Percentiles rank a stretch among this genome's conserved stretches.
phyloP scores from a whole-genome alignment of 345 rosid genomes.

The Lepidium sativum region DNA sequence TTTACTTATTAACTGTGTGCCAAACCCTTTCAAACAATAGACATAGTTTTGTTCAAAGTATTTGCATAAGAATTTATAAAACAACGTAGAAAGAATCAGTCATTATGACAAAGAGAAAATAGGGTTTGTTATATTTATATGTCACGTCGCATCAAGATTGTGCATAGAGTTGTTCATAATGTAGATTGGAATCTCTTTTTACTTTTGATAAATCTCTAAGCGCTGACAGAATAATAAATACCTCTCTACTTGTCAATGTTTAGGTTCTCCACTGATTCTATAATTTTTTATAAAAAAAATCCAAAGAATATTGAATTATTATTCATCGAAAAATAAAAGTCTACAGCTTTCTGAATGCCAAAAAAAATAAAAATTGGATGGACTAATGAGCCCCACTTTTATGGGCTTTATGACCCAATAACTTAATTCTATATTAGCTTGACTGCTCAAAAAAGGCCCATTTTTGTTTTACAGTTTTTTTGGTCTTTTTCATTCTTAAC shows the following conservation, averaged over 20 bases:
- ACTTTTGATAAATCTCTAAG: background rate
- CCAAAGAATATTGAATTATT: too few relatives aligned
- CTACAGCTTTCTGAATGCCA: too few relatives aligned
- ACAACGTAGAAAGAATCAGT: too few relatives aligned
- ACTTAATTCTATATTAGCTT: too few relatives aligned
- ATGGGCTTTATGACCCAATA: background rate
- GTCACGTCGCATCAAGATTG: background rate
- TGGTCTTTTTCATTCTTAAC: background rate
- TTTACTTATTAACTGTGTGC: too few relatives aligned
- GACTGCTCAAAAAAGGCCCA: background rate
- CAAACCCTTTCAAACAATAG: too few relatives aligned
- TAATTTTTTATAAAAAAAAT: too few relatives aligned
- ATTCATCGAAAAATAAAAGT: background rate
- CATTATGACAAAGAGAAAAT: too few relatives aligned
- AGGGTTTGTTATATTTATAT: background rate
- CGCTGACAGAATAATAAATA: slow-evolving; percentile 20
- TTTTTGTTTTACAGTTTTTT: background rate
- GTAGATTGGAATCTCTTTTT: background rate
- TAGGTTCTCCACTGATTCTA: background rate
- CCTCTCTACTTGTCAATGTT: slow-evolving; percentile 11
- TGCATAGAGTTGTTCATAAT: background rate
- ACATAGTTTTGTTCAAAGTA: too few relatives aligned
- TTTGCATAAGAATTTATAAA: too few relatives aligned
- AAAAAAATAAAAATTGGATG: too few relatives aligned
- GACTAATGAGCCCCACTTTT: background rate